Conservation (phyloP, 192 early-diverging fungal species). For the Gigaspora rosea region DNA sequence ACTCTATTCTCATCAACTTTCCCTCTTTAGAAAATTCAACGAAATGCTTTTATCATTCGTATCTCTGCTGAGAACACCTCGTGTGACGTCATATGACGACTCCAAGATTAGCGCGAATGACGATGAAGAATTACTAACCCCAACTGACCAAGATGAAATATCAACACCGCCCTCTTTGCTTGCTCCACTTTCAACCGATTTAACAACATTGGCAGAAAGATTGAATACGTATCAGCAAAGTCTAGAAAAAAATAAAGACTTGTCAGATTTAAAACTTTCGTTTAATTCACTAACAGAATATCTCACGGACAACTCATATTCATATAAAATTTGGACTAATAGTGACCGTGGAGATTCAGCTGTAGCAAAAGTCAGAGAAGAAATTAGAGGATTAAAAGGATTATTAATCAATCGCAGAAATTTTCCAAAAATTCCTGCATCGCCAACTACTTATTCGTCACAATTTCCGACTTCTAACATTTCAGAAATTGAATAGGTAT, state of each 20-base stretch:
- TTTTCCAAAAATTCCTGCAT: constrained; percentile 37
- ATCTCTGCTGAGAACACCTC: background rate
- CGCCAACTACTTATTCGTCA: background rate
- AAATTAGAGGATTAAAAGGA: constrained; percentile 45
- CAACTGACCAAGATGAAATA: constrained; percentile 11
- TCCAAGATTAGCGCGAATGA: background rate
- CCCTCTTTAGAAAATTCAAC: constrained; percentile 18
- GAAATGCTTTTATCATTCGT: constrained; percentile 6
- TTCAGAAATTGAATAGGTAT: no score
- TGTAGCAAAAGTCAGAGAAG: constrained; percentile 36
- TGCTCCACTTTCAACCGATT: constrained; percentile 14
- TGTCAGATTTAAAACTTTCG: constrained; percentile 12
- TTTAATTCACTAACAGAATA: constrained; percentile 10
- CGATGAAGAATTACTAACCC: background rate
- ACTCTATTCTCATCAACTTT: constrained; percentile 26
- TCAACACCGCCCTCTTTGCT: constrained; percentile 3
- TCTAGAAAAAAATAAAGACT: background rate
- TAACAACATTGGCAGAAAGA: constrained; percentile 7
- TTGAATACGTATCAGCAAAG: constrained; percentile 1
- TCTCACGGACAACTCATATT: background rate
- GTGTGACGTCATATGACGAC: background rate
- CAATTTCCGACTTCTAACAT: background rate
- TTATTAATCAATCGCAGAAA: constrained; percentile 40
- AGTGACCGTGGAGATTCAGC: background rate
- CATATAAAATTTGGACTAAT: background rate